A percentile compares a stretch with the other conserved stretches of the same genome.
phyloP scores from a whole-genome alignment of 345 rosid species.

The Arabis alpina region DNA sequence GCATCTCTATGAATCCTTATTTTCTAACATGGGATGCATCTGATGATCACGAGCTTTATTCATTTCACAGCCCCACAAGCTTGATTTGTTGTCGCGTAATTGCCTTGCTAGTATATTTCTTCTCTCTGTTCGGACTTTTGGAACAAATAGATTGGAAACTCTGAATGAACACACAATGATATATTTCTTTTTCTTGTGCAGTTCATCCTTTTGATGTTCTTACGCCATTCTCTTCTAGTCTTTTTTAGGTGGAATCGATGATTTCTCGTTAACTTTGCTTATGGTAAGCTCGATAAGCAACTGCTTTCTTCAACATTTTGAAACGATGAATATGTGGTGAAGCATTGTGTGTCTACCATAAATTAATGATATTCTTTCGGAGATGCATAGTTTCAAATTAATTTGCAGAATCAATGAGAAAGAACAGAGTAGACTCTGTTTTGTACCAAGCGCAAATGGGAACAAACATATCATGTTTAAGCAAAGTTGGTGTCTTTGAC shows the following conservation, averaged over 20 bases:
- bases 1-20: constrained; percentile 54
- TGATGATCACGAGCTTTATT: constrained; percentile 56
- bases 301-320: no score
- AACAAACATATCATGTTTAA: no score
- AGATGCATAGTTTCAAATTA: no score
- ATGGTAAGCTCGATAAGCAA: constrained; percentile 48
- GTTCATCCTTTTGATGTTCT: constrained; percentile 72
- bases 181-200: constrained; percentile 39
- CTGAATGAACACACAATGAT: neutral
- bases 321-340: no score
- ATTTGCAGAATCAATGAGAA: no score
- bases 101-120: constrained; percentile 61
- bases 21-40: constrained; percentile 53
- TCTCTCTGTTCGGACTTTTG: constrained; percentile 11
- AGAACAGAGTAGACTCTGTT: no score
- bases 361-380: no score
- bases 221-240: constrained; percentile 76
- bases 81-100: constrained; percentile 69
- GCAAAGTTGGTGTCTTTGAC: no score
- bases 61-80: constrained; percentile 57
- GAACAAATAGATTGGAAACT: neutral
- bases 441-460: no score
- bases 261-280: constrained; percentile 60
- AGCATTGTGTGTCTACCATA: no score
- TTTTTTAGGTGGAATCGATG: constrained; percentile 54